Conservation (phyloP, 2,329 filamentous ascomycete species). For the Sclerotinia subarctica region DNA sequence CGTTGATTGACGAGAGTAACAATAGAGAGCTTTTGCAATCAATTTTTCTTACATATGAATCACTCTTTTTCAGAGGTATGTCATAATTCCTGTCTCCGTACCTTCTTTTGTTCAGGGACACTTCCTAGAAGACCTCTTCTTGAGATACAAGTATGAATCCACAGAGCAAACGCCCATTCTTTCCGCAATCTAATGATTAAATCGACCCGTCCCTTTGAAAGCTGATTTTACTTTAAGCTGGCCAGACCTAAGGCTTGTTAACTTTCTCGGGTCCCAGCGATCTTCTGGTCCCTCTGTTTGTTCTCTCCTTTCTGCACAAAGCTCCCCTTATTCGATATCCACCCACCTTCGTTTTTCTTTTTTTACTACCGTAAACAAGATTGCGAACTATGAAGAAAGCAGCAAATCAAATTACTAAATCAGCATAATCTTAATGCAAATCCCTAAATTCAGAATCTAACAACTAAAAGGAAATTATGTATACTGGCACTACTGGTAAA, state of each 20-base stretch:
- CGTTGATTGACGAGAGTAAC: neutral
- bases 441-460: neutral
- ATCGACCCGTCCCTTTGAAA: neutral
- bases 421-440: neutral
- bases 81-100: neutral
- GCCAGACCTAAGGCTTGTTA: conserved; percentile 7
- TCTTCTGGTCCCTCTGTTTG: neutral
- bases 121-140: too few species aligned
- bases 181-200: neutral
- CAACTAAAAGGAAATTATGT: too few species aligned
- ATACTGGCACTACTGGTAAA: too few species aligned
- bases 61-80: neutral
- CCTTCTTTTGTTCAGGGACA: neutral
- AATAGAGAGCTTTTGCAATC: neutral
- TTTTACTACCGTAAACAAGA: neutral
- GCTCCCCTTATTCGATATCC: too few species aligned
- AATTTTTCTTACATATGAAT: neutral
- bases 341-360: neutral
- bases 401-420: neutral
- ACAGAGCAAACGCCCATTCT: neutral
- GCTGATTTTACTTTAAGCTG: neutral
- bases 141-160: too few species aligned
- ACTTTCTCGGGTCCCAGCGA: neutral
- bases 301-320: neutral
- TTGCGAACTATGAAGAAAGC: accelerated